Evolutionary conservation across 2,329 filamentous ascomycete genomes (phyloP).

Genomic region (Apiospora malaysiana): DNA sequence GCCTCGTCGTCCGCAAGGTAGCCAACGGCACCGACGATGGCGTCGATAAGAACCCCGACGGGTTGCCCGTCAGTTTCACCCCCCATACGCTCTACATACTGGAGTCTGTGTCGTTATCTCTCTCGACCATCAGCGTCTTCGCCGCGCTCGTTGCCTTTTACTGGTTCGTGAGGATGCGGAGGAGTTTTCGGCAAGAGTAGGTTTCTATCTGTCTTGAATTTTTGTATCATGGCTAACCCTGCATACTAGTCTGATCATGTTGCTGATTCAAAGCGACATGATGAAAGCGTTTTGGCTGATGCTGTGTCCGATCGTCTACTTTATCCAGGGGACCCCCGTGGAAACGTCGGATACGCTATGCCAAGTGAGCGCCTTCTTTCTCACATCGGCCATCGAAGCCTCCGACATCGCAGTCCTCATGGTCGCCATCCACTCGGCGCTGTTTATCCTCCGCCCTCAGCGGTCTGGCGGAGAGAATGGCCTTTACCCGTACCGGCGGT

Average conservation of each 20-base stretch:
- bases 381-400: slow-evolving; percentile 70
- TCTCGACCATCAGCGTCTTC: slow-evolving; percentile 59
- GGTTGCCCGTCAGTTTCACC: slow-evolving; percentile 21
- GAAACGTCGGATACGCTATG: slow-evolving; percentile 62
- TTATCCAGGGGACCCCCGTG: slow-evolving; percentile 55
- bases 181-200: slow-evolving; percentile 76
- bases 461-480: slow-evolving; percentile 60
- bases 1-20: slow-evolving; percentile 4
- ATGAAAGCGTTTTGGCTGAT: slow-evolving; percentile 74
- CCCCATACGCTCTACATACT: slow-evolving; percentile 33
- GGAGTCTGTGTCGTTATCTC: slow-evolving; percentile 48
- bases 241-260: slow-evolving; percentile 68
- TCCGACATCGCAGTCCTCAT: slow-evolving; percentile 75
- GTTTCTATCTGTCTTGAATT: slow-evolving; percentile 31
- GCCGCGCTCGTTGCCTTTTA: slow-evolving; percentile 65
- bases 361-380: slow-evolving; percentile 71
- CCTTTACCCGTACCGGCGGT: slow-evolving; percentile 69
- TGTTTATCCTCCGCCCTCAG: slow-evolving; percentile 71
- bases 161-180: slow-evolving; percentile 77
- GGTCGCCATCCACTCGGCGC: slow-evolving; percentile 74
- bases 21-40: slow-evolving; percentile 17
- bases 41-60: slow-evolving; percentile 21
- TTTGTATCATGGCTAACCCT: slow-evolving; percentile 29
- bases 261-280: slow-evolving; percentile 75
- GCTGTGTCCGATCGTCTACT: slow-evolving; percentile 65